Conservation (phyloP, 805 yeast species). For the Candida peoriensis region DNA sequence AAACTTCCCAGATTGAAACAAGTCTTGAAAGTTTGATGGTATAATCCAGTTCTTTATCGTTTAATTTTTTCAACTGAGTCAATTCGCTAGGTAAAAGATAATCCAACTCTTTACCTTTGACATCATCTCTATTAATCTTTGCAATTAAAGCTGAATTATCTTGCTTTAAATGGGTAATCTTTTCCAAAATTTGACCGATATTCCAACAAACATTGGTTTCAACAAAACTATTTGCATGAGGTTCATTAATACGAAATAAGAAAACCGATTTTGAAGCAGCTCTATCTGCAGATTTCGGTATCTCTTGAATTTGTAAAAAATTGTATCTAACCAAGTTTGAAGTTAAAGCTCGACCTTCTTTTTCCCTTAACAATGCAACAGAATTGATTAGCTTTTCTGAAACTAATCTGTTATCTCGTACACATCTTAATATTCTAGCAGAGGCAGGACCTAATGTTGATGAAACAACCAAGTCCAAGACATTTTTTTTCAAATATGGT, state of each 20-base stretch:
- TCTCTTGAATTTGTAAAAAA: slow-evolving; percentile 83
- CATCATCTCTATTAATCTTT: slow-evolving; percentile 87
- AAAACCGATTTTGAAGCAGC: slow-evolving; percentile 86
- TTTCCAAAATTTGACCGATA: slow-evolving; percentile 41
- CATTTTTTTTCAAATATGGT: slow-evolving; percentile 40
- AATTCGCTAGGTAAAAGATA: slow-evolving; percentile 71
- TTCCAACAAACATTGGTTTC: slow-evolving; percentile 43
- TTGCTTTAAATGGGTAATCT: slow-evolving; percentile 49
- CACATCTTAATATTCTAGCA: slow-evolving; percentile 70
- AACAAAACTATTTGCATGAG: slow-evolving; percentile 42
- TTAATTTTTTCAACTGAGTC: slow-evolving; percentile 59
- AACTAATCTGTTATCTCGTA: slow-evolving; percentile 61
- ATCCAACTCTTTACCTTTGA: slow-evolving; percentile 73
- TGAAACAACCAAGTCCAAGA: slow-evolving; percentile 53
- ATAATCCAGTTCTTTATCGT: slow-evolving; percentile 49
- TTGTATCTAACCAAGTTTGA: slow-evolving; percentile 63
- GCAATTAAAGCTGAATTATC: slow-evolving; percentile 65
- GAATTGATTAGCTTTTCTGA: slow-evolving; percentile 84
- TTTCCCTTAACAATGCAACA: slow-evolving; percentile 70
- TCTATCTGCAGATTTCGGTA: slow-evolving; percentile 87
- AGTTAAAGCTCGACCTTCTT: slow-evolving; percentile 67
- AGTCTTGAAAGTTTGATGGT: slow-evolving; percentile 53
- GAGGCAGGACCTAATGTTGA: slow-evolving; percentile 62
- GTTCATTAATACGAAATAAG: slow-evolving; percentile 67
- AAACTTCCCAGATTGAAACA: slow-evolving; percentile 52